Percentiles rank a stretch among this genome's conserved stretches.
Conservation (phyloP, 2,329 filamentous ascomycete genomes). For the Paraconiothyrium brasiliense region DNA sequence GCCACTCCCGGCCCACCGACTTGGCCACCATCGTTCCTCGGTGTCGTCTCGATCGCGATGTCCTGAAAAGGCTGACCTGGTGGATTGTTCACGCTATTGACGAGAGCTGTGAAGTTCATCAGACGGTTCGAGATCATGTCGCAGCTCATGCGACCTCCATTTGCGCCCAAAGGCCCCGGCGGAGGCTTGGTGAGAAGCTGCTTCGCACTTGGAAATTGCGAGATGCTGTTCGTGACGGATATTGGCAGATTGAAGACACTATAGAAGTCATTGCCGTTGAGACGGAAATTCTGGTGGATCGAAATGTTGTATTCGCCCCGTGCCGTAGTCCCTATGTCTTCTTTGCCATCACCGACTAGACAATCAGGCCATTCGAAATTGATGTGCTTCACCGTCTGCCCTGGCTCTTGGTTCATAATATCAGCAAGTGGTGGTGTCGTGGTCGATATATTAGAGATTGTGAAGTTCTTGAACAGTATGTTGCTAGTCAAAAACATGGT, state of each 20-base stretch:
- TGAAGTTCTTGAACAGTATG: conserved; percentile 71
- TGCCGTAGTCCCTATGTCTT: conserved; percentile 55
- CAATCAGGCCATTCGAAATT: conserved; percentile 78
- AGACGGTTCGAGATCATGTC: conserved; percentile 40
- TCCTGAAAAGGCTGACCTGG: conserved; percentile 42
- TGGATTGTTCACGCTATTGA: conserved; percentile 46
- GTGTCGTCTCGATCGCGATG: conserved; percentile 36
- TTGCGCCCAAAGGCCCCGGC: conserved; percentile 46
- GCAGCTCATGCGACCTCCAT: conserved; percentile 45
- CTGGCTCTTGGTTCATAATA: conserved; percentile 70
- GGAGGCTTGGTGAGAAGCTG: conserved; percentile 44
- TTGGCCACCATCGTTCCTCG: conserved; percentile 37
- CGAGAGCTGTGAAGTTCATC: conserved; percentile 32
- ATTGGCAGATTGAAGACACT: conserved; percentile 77
- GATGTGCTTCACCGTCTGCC: conserved; percentile 77
- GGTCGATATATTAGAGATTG: conserved; percentile 70
- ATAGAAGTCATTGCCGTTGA: conserved; percentile 71
- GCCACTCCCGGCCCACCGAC: conserved; percentile 35
- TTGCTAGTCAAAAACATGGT: conserved; percentile 74
- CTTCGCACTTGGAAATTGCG: conserved; percentile 42
- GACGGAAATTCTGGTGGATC: conserved; percentile 74
- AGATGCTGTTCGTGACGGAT: conserved; percentile 71
- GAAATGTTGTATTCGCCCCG: conserved; percentile 75
- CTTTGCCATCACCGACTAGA: conserved; percentile 67
- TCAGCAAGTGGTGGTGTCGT: conserved; percentile 64